Conservation (phyloP, 345 rosid genomes). For the Citrus inodora region DNA sequence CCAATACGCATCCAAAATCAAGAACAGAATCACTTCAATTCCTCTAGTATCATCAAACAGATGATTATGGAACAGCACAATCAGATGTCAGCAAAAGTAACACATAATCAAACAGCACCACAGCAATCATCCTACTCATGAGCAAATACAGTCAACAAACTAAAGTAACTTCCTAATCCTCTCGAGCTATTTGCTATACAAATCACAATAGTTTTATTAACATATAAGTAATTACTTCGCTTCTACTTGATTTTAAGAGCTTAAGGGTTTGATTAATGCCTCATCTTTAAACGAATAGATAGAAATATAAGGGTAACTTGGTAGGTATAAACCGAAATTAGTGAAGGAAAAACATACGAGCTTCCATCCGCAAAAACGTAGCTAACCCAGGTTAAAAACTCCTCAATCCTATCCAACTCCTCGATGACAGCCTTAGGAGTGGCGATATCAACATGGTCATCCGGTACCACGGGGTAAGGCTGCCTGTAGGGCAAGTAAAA, state of each 20-base stretch:
- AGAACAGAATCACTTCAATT: not conserved
- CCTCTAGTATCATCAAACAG: not conserved
- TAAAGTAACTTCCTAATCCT: not conserved
- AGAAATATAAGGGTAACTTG: not conserved
- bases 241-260: no score
- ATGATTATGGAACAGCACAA: not conserved
- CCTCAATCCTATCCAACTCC: constrained; percentile 92
- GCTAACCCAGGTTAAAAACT: constrained; percentile 90
- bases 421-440: constrained; percentile 69
- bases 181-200: not conserved
- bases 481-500: constrained; percentile 81
- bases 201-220: not conserved
- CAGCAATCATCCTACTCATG: not conserved
- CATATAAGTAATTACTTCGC: not conserved
- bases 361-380: constrained; percentile 86
- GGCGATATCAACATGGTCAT: constrained; percentile 54
- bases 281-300: not conserved
- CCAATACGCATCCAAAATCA: not conserved
- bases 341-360: constrained; percentile 45
- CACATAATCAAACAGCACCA: no score
- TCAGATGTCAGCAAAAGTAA: not conserved
- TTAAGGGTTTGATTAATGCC: no score
- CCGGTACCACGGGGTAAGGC: constrained; percentile 75
- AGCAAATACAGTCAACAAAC: not conserved
- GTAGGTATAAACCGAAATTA: not conserved